phyloP scores from a whole-genome alignment of 148 eudicot genomes.

The Rhododendron simsii region DNA sequence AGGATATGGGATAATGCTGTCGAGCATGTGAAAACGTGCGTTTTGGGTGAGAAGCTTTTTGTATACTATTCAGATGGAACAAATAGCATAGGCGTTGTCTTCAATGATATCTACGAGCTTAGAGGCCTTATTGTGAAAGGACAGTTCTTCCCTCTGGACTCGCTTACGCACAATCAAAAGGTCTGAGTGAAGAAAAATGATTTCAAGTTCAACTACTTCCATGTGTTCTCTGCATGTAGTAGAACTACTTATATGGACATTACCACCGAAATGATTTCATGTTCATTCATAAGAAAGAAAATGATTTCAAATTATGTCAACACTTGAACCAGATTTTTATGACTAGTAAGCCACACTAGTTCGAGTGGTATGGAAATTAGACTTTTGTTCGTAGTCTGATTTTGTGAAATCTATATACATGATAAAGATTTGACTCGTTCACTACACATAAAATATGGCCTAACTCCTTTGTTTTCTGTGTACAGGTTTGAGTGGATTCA shows the following conservation, averaged over 20 bases:
- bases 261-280: neutral
- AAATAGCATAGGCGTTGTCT: constrained; percentile 26
- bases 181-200: neutral
- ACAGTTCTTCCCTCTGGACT: constrained; percentile 32
- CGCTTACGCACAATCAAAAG: constrained; percentile 30
- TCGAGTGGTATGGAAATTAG: neutral
- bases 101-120: constrained; percentile 33
- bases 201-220: too few species aligned
- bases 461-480: neutral
- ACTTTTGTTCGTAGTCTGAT: neutral
- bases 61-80: constrained; percentile 28
- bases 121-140: constrained; percentile 28
- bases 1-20: constrained; percentile 36
- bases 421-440: neutral
- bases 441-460: too few species aligned
- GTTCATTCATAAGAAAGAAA: neutral
- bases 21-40: constrained; percentile 36
- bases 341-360: neutral
- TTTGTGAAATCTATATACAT: neutral
- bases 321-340: neutral
- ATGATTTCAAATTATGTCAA: neutral
- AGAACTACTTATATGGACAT: neutral
- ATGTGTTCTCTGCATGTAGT: neutral
- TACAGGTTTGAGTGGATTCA: constrained; percentile 30
- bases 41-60: constrained; percentile 28